Evolutionary conservation across 352 stramenopile species (phyloP), one percentile per base, ranked within the genome.

Genomic region (Phytophthora pini): DNA sequence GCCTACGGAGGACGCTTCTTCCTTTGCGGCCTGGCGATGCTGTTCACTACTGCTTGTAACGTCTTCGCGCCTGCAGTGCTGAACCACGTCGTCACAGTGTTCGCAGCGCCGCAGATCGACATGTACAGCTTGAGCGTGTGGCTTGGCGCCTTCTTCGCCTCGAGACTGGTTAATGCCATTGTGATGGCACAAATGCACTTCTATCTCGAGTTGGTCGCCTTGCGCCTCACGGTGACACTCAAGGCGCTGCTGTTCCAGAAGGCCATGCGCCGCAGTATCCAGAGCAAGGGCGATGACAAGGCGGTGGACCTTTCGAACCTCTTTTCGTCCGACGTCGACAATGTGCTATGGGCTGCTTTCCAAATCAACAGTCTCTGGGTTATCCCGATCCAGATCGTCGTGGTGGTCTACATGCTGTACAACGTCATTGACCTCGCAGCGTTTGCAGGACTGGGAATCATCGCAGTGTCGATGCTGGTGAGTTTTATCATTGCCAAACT

Each of bases 241-340:
- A 80, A 77, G 46, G 58, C 58, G 24, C 60, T 84, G n/a, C 39
- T 83, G 2, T 82, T 86, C 45, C 27, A 51, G 22, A 86, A 86
- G 52, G 65, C 73, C 10, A 47, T 82, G 47, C 66, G 72, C 0
- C 65, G 64, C 29, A 61, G 48, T 29, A 53, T 38, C n/a, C 64
- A 80, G 20, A 47, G 13, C 31, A 64, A 69, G n/a, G 8, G 6
- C 11, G 65, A 74, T 2, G 5, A 31, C 3, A 44, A 47, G 7
- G 32, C 56, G 2, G 67, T 72, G 22, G 90, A 98, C 68, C 91
- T 98, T 38, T 83, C 89, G 4, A 99, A 98, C 56, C 77, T 99
- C 6, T 95, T 97, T 61, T 89, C 87, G 5, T 89, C 97, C 39
- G 95, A 99, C 72, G 80, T 91, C 1, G 70, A 93, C 34, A 84